Conservation (phyloP, 169 alveolate genomes). For the Cryptosporidium xiaoi region DNA sequence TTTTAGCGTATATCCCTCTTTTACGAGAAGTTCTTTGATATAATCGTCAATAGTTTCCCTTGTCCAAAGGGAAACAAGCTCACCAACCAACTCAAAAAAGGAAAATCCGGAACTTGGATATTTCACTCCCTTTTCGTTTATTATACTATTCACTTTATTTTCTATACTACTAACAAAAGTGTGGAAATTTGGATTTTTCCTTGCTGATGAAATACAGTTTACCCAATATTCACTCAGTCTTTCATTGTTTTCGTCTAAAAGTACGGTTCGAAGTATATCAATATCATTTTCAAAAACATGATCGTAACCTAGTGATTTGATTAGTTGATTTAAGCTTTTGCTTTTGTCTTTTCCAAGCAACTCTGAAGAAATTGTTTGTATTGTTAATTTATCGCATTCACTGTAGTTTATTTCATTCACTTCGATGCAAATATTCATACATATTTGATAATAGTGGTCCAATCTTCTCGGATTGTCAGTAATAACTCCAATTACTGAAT, state of each 20-base stretch:
- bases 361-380: conserved; percentile 20
- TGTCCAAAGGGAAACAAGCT: conserved; percentile 49
- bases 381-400: conserved; percentile 26
- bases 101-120: conserved; percentile 45
- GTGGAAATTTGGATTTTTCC: conserved; percentile 14
- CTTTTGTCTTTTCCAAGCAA: not conserved
- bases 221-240: conserved; percentile 23
- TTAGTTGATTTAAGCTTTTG: conserved; percentile 1
- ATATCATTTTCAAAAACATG: conserved; percentile 31
- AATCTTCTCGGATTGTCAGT: conserved; percentile 44
- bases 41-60: conserved; percentile 10
- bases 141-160: not conserved
- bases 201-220: not conserved
- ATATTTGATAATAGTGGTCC: conserved; percentile 67
- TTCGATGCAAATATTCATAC: conserved; percentile 60
- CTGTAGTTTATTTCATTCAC: conserved; percentile 20
- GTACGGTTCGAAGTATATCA: conserved; percentile 13
- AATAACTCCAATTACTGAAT: conserved; percentile 5
- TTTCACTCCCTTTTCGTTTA: not conserved
- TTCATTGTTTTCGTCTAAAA: conserved; percentile 3
- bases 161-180: not conserved
- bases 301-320: conserved; percentile 8
- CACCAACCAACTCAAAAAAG: conserved; percentile 37
- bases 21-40: conserved; percentile 19
- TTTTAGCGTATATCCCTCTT: not conserved